Evolutionary conservation across 805 yeast species (phyloP).

Genomic region (Ogataea populi-albae): DNA sequence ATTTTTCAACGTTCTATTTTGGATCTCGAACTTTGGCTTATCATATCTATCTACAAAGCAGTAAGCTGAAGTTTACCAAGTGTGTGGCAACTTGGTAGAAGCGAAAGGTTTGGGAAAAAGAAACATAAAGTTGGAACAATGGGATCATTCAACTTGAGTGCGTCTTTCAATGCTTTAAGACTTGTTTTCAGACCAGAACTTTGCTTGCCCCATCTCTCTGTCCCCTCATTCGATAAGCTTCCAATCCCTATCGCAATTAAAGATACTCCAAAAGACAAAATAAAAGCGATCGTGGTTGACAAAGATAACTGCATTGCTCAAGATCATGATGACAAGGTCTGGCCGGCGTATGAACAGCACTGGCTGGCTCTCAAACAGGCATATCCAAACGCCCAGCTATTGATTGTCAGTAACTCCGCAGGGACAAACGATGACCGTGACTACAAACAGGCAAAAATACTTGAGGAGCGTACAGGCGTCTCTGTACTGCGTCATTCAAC

Average conservation of each 20-base stretch:
- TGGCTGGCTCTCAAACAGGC: conserved; percentile 55
- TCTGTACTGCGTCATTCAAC: conserved; percentile 66
- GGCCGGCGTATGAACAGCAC: conserved; percentile 61
- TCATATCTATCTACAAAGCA: background rate
- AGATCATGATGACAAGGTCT: conserved; percentile 74
- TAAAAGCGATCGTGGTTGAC: conserved; percentile 81
- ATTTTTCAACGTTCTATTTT: background rate
- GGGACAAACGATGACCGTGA: conserved; percentile 77
- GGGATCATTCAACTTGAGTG: conserved; percentile 56
- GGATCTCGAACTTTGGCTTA: conserved; percentile 2
- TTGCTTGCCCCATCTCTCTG: conserved; percentile 64
- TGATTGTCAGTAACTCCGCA: conserved; percentile 90
- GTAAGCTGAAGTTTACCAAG: background rate
- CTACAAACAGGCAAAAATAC: conserved; percentile 53
- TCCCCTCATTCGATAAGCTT: conserved; percentile 43
- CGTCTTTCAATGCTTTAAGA: conserved; percentile 64
- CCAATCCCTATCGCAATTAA: conserved; percentile 26
- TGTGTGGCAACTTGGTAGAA: background rate
- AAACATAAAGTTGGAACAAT: conserved; percentile 33
- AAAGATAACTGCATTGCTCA: conserved; percentile 94
- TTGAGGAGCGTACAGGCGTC: conserved; percentile 68
- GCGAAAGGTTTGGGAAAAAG: too few species aligned
- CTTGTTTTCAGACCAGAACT: conserved; percentile 62
- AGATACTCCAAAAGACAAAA: conserved; percentile 28
- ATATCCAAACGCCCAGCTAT: conserved; percentile 61